Evolutionary conservation across 306 rosid genomes (phyloP).

Genomic region (Pyrus pyrifolia): DNA sequence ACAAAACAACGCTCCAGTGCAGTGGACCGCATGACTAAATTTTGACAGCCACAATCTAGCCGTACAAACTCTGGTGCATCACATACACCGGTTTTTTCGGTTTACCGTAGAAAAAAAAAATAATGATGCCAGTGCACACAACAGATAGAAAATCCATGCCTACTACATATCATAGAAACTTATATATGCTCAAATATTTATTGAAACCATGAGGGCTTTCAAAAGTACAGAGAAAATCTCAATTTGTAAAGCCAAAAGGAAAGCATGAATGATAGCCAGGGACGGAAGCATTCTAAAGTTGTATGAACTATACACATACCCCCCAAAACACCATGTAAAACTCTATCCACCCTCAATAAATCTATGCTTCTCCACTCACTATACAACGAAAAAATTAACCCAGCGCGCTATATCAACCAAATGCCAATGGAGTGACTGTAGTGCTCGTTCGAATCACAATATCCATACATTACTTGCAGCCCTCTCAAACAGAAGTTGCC

Average conservation of each 20-base stretch:
- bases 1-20: neutral
- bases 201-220: constrained; percentile 47
- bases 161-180: neutral
- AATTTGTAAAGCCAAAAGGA: constrained; percentile 32
- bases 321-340: constrained; percentile 31
- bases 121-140: neutral
- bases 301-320: constrained; percentile 65
- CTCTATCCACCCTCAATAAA: constrained; percentile 37
- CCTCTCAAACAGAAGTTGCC: constrained; percentile 33
- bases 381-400: constrained; percentile 34
- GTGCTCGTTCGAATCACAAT: constrained; percentile 8
- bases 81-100: neutral
- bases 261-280: constrained; percentile 40
- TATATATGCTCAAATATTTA: constrained; percentile 35
- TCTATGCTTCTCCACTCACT: constrained; percentile 24
- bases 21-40: neutral
- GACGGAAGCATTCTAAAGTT: constrained; percentile 21
- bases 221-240: constrained; percentile 52
- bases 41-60: neutral
- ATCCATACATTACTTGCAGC: neutral
- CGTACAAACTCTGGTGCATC: neutral
- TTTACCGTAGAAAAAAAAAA: neutral
- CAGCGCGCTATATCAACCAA: constrained; percentile 21
- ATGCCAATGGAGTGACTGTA: constrained; percentile 6
- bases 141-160: constrained; percentile 20